Conservation (phyloP, 169 alveolate species). For the Eimeria maxima region DNA sequence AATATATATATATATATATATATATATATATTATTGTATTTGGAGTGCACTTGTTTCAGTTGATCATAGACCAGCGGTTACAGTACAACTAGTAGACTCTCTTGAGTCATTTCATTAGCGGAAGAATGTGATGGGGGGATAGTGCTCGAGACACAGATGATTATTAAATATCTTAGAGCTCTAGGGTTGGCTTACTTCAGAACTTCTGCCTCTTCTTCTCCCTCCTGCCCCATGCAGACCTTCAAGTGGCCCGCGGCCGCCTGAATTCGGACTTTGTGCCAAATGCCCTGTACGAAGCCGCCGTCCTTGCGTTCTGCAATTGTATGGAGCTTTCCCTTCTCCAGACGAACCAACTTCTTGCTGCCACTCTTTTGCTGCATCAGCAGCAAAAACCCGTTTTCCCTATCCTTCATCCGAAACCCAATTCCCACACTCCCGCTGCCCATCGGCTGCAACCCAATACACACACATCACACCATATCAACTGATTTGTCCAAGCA, state of each 20-base stretch:
- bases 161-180: too few species aligned
- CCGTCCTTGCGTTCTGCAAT: conserved; percentile 89
- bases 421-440: conserved; percentile 93
- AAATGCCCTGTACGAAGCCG: conserved; percentile 88
- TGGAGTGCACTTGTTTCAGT: too few species aligned
- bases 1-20: too few species aligned
- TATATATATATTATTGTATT: too few species aligned
- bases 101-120: too few species aligned
- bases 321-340: conserved; percentile 90
- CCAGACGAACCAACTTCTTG: conserved; percentile 90
- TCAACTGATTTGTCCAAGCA: background rate
- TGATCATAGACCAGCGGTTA: too few species aligned
- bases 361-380: conserved; percentile 89
- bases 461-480: background rate
- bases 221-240: conserved; percentile 85
- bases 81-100: too few species aligned
- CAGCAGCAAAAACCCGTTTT: conserved; percentile 91
- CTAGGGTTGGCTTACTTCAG: conserved; percentile 12
- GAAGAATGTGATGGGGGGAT: too few species aligned
- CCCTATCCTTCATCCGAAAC: conserved; percentile 92
- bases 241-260: conserved; percentile 85
- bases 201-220: conserved; percentile 74
- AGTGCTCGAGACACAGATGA: background rate
- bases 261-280: conserved; percentile 88
- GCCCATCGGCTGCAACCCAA: conserved; percentile 84